Conservation (phyloP, 345 rosid species). For the Eucalyptus cloeziana region DNA sequence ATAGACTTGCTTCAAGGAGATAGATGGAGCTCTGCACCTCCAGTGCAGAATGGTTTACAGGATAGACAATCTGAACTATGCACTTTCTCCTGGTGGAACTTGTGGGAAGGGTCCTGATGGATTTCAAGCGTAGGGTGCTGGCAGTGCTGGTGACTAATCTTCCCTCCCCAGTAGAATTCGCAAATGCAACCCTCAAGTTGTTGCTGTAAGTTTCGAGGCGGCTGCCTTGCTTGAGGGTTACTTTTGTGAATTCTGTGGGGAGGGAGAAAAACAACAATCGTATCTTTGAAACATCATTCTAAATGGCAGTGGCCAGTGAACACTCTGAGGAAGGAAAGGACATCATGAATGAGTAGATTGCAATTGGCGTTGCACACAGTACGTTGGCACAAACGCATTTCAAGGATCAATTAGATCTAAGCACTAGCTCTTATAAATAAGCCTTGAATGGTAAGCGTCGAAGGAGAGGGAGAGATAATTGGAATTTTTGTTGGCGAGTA, state of each 20-base stretch:
- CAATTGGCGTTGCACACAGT: background rate
- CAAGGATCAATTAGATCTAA: background rate
- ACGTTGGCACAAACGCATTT: background rate
- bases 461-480: background rate
- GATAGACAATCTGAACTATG: background rate
- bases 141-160: background rate
- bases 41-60: background rate
- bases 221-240: no score
- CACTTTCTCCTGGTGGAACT: slow-evolving; percentile 14
- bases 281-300: background rate
- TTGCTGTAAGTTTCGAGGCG: no score
- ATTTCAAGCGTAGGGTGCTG: background rate
- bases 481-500: background rate
- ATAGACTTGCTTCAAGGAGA: slow-evolving; percentile 4
- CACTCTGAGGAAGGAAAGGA: background rate
- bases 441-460: background rate
- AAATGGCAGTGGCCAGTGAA: accelerated
- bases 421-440: background rate
- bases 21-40: background rate
- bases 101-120: background rate
- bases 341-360: background rate
- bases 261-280: background rate
- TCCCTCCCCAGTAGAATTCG: no score
- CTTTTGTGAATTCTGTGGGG: no score
- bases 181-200: no score